Percentiles rank a stretch among this genome's conserved stretches.
Evolutionary conservation across 1,284 basidiomycete genomes (phyloP).

Genomic region (Ustilago hordei): DNA sequence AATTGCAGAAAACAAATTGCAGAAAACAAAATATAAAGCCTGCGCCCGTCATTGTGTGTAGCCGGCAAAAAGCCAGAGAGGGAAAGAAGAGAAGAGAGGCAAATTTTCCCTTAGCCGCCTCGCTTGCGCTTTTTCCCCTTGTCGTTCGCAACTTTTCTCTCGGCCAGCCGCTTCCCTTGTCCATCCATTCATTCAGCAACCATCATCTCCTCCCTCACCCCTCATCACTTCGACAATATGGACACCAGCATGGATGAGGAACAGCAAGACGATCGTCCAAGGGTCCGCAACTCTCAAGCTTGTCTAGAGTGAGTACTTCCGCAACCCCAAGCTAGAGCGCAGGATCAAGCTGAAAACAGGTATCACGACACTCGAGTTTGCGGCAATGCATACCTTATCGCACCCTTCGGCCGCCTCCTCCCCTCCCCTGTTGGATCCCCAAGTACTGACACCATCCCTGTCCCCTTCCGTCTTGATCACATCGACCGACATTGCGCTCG

Average conservation of each 20-base stretch:
- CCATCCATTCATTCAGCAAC: constrained; percentile 7
- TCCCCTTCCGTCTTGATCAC: background rate
- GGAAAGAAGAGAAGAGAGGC: constrained; percentile 5
- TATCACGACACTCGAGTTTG: constrained; percentile 11
- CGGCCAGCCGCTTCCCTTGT: background rate
- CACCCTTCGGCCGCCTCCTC: constrained; percentile 1
- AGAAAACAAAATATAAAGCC: too few relatives aligned
- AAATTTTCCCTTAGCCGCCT: constrained; percentile 12
- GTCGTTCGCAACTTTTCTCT: background rate
- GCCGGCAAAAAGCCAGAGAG: constrained; percentile 7
- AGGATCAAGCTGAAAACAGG: background rate
- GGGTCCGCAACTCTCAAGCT: constrained; percentile 49
- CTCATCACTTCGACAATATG: constrained; percentile 10
- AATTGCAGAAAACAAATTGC: too few relatives aligned
- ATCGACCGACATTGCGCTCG: background rate
- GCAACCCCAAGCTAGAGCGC: background rate
- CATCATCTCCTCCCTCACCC: constrained; percentile 5
- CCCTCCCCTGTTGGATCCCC: constrained; percentile 8
- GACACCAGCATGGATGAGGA: constrained; percentile 44
- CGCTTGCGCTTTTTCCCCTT: background rate
- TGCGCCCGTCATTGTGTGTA: background rate
- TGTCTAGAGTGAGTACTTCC: constrained; percentile 43
- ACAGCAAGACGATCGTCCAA: constrained; percentile 27
- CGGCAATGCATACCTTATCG: constrained; percentile 44
- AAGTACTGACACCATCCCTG: constrained; percentile 10